These are phyloP conservation scores for Capsicum pubescens DNA, from an alignment of 257 asterid species.

Conservation along the genomic window DNA sequence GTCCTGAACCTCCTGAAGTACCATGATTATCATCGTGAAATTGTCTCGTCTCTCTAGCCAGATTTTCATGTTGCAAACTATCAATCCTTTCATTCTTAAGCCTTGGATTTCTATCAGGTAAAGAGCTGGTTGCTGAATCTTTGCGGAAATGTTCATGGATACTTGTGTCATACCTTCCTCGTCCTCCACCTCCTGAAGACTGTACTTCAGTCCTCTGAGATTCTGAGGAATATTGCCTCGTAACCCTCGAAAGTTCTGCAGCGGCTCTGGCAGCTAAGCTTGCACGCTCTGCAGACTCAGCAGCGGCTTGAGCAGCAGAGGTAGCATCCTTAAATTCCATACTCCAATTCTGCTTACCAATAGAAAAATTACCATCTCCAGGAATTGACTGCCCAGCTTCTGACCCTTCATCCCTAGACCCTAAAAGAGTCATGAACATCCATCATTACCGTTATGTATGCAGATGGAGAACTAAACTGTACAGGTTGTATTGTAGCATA, in stretches of 20 bases:
- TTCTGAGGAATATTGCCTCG: constrained; percentile 50
- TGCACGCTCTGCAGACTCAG: constrained; percentile 90
- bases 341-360: constrained; percentile 55
- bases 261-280: constrained; percentile 94
- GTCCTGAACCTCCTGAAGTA: constrained; percentile 44
- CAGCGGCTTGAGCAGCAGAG: constrained; percentile 92
- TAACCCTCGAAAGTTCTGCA: constrained; percentile 68
- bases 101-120: constrained; percentile 40
- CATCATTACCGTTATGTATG: not conserved
- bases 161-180: constrained; percentile 38
- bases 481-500: constrained; percentile 20
- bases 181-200: constrained; percentile 43
- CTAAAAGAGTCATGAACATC: constrained; percentile 25
- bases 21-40: constrained; percentile 40
- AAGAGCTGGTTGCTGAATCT: constrained; percentile 40
- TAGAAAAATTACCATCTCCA: constrained; percentile 45
- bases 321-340: constrained; percentile 91
- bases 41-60: constrained; percentile 35
- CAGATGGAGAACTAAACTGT: not conserved
- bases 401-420: constrained; percentile 38
- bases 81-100: constrained; percentile 40
- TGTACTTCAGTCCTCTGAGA: constrained; percentile 41
- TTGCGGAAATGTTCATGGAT: constrained; percentile 40
- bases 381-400: constrained; percentile 39
- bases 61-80: constrained; percentile 36